Percentiles rank a stretch among this genome's conserved stretches.
phyloP scores from a whole-genome alignment of 345 rosid species.

The Pistacia integerrima region DNA sequence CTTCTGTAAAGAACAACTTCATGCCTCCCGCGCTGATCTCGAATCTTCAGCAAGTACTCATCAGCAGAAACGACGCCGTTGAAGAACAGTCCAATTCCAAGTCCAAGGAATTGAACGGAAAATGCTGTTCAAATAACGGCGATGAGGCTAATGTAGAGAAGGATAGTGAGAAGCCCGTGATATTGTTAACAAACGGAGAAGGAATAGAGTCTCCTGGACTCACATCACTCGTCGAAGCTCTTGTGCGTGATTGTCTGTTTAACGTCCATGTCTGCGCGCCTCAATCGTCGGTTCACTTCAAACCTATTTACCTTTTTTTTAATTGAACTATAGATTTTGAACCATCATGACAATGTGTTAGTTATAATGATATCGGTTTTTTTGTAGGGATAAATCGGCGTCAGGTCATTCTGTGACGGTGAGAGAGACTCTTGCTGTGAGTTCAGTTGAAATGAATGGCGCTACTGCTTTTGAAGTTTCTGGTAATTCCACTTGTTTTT shows the following conservation, averaged over 20 bases:
- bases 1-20: conserved; percentile 33
- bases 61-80: conserved; percentile 19
- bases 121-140: not conserved
- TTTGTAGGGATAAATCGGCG: conserved; percentile 53
- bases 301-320: not conserved
- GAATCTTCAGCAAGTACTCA: conserved; percentile 36
- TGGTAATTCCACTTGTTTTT: conserved; percentile 33
- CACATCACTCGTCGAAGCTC: conserved; percentile 34
- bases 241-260: conserved; percentile 24
- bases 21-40: conserved; percentile 41
- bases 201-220: conserved; percentile 46
- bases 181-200: conserved; percentile 39
- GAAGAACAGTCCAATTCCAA: conserved; percentile 5
- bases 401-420: conserved; percentile 61
- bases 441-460: conserved; percentile 48
- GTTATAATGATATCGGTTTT: not conserved
- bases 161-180: conserved; percentile 22
- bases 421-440: conserved; percentile 52
- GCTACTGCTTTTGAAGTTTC: conserved; percentile 65
- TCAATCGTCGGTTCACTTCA: conserved; percentile 32
- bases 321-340: not conserved
- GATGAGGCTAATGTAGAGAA: conserved; percentile 9
- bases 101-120: not conserved
- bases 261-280: conserved; percentile 43
- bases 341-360: not conserved